These are phyloP conservation scores for Knoxdaviesia capensis DNA, from an alignment of 2,329 filamentous ascomycete genomes.

Conservation along the genomic window DNA sequence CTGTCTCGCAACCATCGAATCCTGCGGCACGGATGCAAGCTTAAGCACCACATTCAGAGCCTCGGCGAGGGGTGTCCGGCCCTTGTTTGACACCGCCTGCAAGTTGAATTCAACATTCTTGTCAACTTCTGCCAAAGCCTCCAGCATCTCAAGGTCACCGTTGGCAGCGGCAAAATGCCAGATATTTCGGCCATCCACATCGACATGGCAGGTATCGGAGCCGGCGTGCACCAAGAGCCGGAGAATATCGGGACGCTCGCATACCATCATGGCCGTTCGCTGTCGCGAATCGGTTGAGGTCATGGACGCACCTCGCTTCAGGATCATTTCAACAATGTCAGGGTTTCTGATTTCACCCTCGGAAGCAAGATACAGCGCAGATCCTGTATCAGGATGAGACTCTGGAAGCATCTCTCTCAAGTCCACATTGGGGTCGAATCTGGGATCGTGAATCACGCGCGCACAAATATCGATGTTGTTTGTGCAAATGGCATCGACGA, in stretches of 20 bases:
- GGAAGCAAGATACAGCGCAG: neutral
- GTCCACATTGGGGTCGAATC: neutral
- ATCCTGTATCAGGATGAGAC: neutral
- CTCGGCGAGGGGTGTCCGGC: slow-evolving; percentile 13
- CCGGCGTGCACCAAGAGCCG: neutral
- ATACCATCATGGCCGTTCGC: slow-evolving; percentile 1
- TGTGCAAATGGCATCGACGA: neutral
- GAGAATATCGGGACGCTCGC: neutral
- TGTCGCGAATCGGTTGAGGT: neutral
- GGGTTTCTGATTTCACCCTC: neutral
- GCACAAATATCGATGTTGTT: neutral
- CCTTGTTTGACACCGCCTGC: slow-evolving; percentile 5
- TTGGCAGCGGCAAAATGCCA: slow-evolving; percentile 18
- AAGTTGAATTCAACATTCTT: slow-evolving; percentile 11
- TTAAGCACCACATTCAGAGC: slow-evolving; percentile 6
- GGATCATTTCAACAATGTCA: neutral
- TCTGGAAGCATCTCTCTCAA: neutral
- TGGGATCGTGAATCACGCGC: neutral
- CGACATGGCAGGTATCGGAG: neutral
- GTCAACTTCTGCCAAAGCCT: slow-evolving; percentile 13
- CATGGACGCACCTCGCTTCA: neutral
- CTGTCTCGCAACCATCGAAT: too few relatives aligned
- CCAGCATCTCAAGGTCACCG: slow-evolving; percentile 11
- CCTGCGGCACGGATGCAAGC: too few relatives aligned
- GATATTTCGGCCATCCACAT: slow-evolving; percentile 12